Evolutionary conservation across 306 rosid species (phyloP).

Genomic region (Glycine soja): DNA sequence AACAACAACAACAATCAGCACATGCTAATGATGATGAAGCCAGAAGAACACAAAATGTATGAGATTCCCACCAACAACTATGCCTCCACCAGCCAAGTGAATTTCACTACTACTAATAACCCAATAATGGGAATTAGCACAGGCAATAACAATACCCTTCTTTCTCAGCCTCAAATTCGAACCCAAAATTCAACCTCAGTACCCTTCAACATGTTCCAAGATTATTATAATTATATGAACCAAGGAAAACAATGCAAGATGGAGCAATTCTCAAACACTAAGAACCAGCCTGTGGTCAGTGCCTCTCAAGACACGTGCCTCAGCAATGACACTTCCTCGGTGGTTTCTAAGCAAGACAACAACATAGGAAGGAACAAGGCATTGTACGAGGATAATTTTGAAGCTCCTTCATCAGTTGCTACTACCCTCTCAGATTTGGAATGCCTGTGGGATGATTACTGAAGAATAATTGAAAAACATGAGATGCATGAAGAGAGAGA

Average conservation of each 20-base stretch:
- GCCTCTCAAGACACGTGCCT: constrained; percentile 68
- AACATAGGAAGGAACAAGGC: constrained; percentile 43
- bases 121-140: constrained; percentile 16
- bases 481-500: background rate
- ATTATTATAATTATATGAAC: constrained; percentile 13
- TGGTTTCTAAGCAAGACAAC: constrained; percentile 57
- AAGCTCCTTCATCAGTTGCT: constrained; percentile 45
- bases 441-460: constrained; percentile 63
- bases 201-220: constrained; percentile 28
- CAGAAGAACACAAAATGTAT: constrained; percentile 24
- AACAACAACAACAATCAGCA: constrained; percentile 10
- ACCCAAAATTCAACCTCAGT: background rate
- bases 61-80: constrained; percentile 25
- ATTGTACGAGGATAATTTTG: constrained; percentile 48
- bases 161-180: no score
- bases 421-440: constrained; percentile 57
- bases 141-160: background rate
- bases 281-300: constrained; percentile 63
- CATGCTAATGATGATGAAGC: constrained; percentile 18
- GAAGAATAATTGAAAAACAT: constrained; percentile 30
- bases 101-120: constrained; percentile 5
- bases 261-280: constrained; percentile 58
- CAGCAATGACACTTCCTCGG: constrained; percentile 68
- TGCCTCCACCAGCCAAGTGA: constrained; percentile 27
- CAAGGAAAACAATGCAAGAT: constrained; percentile 50